Base-by-base conservation (phyloP, 228 moss, liverwort and hornwort species). In the Sphagnum magellanicum region DNA sequence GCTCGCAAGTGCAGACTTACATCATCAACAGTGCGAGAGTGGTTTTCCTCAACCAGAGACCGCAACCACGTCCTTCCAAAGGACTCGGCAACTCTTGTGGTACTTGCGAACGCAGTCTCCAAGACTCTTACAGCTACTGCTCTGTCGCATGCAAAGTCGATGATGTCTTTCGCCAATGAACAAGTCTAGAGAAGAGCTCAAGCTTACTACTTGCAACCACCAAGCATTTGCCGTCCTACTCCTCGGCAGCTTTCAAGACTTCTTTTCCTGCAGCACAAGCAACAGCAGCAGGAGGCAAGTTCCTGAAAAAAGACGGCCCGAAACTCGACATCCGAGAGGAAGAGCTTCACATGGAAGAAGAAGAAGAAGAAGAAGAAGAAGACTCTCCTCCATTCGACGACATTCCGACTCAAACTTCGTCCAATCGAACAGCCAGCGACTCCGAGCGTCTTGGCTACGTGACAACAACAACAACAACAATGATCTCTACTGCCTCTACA, bases 121-220 rank as follows among this genome's bases (percentile, higher is more conserved):
- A 92, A 71, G 98, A 98, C 74, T 89, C 90, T 0, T 98, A 98
- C 52, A 83, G 89, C 4, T 94, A 90, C 79, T 98, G 98, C 63
- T 98, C 98, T 0, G 98, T 94, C 0, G 98, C 98, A 0, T 98
- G 98, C 78, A 98, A 98, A 64, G 92, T 98, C 10, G 98, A 98
- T 69, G 88, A 91, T 0, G 87, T 82, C 55, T 89, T 94, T 10
- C 82, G 83, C 68, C 86, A 88, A 69, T 94, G 85, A 6, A 84
- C 79, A 55, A 92, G 84, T 16, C 70, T 93, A 32, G 32, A 32
- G 32, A 32, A 32, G 32, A 32, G 32, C 7, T 69, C 82, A 6
- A 88, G 82, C 17, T 84, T 98, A 50, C 86, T 98, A 12, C 94
- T 90, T 4, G 85, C 87, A 16, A 87, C 79, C 72, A 86, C 32